Evolutionary conservation across 768 basidiomycete species (phyloP), one percentile per base, ranked within the genome.

Genomic region (Pleurotus pulmonarius): DNA sequence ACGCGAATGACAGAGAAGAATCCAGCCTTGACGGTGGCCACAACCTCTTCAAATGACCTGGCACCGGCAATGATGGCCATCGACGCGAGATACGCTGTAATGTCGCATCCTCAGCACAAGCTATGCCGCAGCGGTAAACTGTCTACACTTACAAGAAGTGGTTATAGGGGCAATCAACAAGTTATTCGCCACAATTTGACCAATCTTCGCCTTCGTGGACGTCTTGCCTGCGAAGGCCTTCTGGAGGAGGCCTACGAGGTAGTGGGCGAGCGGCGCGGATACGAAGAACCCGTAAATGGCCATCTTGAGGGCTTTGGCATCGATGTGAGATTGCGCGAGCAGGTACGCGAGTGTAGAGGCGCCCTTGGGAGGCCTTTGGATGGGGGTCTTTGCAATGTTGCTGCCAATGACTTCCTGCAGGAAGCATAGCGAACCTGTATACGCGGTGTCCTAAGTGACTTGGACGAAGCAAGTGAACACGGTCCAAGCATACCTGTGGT

Each of bases 41-140:
- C 61, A 47, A 94, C 75, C 22, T 87, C 85, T 38, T 83, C 77
- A 6, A 80, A 59, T 7, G 86, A 83, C 61, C 78, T 82, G 15
- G 90, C 90, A 38, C 93, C 93, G 57, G 86, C 86, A 60, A 95
- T 93, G 37, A 94, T 68, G 1, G 93, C 90, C 83, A 92, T 88
- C 22, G 84, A 90, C 0, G 87, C 77, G 29, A 95, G 78, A 69
- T 83, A 92, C 3, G 81, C 91, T 87, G 18, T 15, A 3, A 41
- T 20, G 15, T 40, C 13, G 20, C 29, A 34, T 26, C 25, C 16
- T n/a, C 20, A n/a, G 20, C 15, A 48, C 5, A 43, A 38, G 44
- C 47, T 63, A 18, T 37, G 24, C 7, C 20, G 24, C 15, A 15
- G 15, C 52, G 44, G 18, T 11, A 34, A 56, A 49, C 26, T 40